Base-by-base conservation (phyloP, 208 protist genomes). In the Angomonas deanei region DNA sequence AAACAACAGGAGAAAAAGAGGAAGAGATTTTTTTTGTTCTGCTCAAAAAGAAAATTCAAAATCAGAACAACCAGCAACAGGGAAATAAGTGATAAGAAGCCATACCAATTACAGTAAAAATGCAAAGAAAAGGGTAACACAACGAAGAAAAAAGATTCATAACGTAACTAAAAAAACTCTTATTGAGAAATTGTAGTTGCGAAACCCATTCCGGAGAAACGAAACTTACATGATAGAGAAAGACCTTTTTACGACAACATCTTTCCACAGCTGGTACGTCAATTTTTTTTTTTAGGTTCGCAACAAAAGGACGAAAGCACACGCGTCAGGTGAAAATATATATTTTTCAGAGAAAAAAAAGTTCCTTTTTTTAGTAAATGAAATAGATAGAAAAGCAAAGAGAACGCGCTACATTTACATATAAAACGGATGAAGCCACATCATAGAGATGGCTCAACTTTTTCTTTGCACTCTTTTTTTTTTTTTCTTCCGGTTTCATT, bases 341-440 rank as follows among this genome's bases (percentile, higher is more conserved):
- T n/a, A n/a, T n/a, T 61, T 39, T 61, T 47, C 11, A 33, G 23
- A 58, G 48, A n/a, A 60, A 58, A 2, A 59, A 53, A 13, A 61
- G 10, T 46, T 19, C 60, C 19, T 63, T 39, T 8, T 24, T 62
- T 54, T 32, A 74, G 67, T 28, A 63, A 69, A 15, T 50, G 36
- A 8, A 24, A 23, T n/a, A n/a, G n/a, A n/a, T n/a, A 64, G 30
- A 66, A 66, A 66, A 65, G 32, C 32, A 54, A 64, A 59, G 28
- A 68, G 24, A 55, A 50, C 61, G 30, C 33, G n/a, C n/a, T n/a
- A 68, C 31, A 57, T 36, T 71, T 36, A 70, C 24, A 28, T 28
- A 57, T 47, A 49, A 72, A 27, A 61, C 17, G 54, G 48, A 65
- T 50, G 33, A 55, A 59, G n/a, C 10, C 0, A 33, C 11, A 47